phyloP scores from a whole-genome alignment of 1,139 yeast genomes.

The Barnettozyma hawaiiensis region DNA sequence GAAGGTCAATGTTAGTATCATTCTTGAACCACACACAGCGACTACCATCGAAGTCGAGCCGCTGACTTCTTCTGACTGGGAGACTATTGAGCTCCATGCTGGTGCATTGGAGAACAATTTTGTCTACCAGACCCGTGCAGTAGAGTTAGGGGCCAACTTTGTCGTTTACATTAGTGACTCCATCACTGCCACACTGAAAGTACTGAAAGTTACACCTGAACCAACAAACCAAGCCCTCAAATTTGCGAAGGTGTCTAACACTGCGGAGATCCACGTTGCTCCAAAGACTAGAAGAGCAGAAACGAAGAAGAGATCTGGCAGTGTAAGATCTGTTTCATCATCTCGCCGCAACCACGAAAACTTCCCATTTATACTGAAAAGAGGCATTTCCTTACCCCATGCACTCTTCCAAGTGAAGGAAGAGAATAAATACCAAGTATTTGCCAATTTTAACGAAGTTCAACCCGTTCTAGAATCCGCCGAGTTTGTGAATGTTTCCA shows the following conservation, averaged over 20 bases:
- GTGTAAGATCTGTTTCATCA: constrained; percentile 29
- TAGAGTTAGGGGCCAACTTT: constrained; percentile 52
- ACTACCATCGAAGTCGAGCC: constrained; percentile 75
- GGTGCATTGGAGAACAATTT: constrained; percentile 68
- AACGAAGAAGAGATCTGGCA: constrained; percentile 20
- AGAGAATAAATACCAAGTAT: constrained; percentile 35
- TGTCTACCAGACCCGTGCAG: constrained; percentile 76
- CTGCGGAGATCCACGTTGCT: constrained; percentile 77
- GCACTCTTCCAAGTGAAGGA: constrained; percentile 23
- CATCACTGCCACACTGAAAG: constrained; percentile 56
- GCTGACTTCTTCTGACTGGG: constrained; percentile 79
- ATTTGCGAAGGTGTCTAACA: constrained; percentile 60
- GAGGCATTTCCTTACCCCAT: constrained; percentile 59
- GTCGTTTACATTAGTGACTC: constrained; percentile 70
- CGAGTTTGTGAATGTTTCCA: constrained; percentile 53
- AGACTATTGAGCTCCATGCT: constrained; percentile 79
- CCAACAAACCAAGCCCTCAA: constrained; percentile 18
- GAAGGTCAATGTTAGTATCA: constrained; percentile 32
- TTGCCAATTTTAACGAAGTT: constrained; percentile 37
- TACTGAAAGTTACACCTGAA: constrained; percentile 55
- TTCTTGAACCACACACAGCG: constrained; percentile 43
- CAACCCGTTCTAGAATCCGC: constrained; percentile 31
- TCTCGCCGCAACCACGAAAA: constrained; percentile 27
- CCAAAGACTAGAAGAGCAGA: constrained; percentile 49
- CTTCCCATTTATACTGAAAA: constrained; percentile 32